Base-by-base conservation (phyloP, 257 asterid genomes). In the Gentiana macrophylla region DNA sequence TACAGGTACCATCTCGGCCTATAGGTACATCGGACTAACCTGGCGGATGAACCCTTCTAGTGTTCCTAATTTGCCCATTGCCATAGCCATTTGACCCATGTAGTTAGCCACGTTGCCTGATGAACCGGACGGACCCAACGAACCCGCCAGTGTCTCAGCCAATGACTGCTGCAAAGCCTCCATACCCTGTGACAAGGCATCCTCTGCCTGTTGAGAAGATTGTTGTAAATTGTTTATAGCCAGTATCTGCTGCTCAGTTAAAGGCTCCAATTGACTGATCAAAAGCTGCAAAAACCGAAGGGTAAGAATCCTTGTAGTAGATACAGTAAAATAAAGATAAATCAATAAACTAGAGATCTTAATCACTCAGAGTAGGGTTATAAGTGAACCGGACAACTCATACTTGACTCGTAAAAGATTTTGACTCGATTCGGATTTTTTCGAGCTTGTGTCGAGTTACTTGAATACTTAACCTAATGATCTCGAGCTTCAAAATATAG, bases 81-180 rank as follows among this genome's bases (percentile, higher is more conserved):
- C 95, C 95, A 85, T 86, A 5, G 95, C 95, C 97, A 89, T 89
- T 79, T 89, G 97, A 44, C 97, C 97, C 95, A 89, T 89, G 72
- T 89, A 89, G 72, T 89, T 86, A 57, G 94, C 95, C 50, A 85
- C 97, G 49, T 89, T 83, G 55, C 95, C 94, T 2, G 95, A 77
- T 44, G 95, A 82, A 59, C 84, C 72, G 4, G 95, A 72, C 24
- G 92, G 94, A 45, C 79, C 94, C 33, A 85, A 84, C 57, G 97
- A 88, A 63, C 95, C 95, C 2, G 97, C 97, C 56, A 88, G 73
- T 5, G 94, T 83, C 76, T 85, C 97, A 5, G 94, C 94, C 67
- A 89, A 72, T 5, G 97, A 85, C 72, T 84, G 95, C 67, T 89
- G 97, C 81, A 89, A 63, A 53, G 97, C 95, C 66, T 89, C 95